Conservation (phyloP, 148 eudicot genomes). For the Diospyros lotus region DNA sequence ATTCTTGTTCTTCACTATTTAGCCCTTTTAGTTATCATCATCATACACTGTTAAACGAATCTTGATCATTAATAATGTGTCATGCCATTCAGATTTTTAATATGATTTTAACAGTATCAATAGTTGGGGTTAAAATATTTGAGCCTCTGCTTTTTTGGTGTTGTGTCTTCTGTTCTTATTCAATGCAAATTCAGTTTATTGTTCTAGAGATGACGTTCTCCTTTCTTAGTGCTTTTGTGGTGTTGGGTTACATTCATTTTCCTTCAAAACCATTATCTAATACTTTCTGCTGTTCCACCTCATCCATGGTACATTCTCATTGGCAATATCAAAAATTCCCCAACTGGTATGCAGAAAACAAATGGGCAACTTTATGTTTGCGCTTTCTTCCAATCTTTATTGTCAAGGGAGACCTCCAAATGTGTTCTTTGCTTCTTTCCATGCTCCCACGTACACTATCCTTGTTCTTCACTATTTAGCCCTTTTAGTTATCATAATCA, state of each 20-base stretch:
- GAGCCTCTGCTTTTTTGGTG: neutral
- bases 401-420: neutral
- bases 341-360: too few relatives aligned
- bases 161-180: neutral
- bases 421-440: neutral
- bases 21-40: neutral
- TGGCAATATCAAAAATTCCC: too few relatives aligned
- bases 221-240: neutral
- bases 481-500: neutral
- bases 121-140: neutral
- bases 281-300: neutral
- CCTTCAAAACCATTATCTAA: neutral
- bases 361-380: neutral
- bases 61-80: neutral
- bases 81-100: neutral
- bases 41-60: neutral
- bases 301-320: neutral
- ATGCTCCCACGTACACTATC: too few relatives aligned
- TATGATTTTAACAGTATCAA: too few relatives aligned
- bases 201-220: too few relatives aligned
- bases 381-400: neutral
- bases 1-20: neutral
- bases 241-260: neutral
- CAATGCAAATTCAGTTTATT: neutral
- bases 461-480: neutral